Evolutionary conservation across 1,139 yeast genomes (phyloP), one percentile per base, ranked within the genome.

Genomic region (Sugiyamaella novakii): DNA sequence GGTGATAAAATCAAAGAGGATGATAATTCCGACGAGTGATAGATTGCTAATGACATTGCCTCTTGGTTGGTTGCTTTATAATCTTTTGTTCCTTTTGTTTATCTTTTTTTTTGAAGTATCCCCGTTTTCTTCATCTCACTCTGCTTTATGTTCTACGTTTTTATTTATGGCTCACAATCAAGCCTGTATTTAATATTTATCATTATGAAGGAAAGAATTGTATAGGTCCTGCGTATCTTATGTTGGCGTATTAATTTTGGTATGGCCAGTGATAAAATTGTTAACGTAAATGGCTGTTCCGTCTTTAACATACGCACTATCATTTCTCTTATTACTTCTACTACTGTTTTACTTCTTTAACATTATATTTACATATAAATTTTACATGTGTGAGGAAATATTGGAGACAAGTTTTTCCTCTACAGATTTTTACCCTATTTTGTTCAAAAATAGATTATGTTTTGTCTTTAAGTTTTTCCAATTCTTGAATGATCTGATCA

Each of bases 401-500:
- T 28, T 28, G n/a, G 30, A 28, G 27, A 28, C n/a, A 11, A 11
- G 8, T 28, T 6, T 11, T 4, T 28, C n/a, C 12, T 28, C n/a
- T 7, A 31, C 27, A 24, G n/a, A 24, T 24, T 24, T 24, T 11
- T 31, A 31, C 17, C 35, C 8, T 28, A 10, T 28, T 5, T 15
- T 17, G 8, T 15, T n/a, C 19, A 31, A 30, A 12, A n/a, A 31
- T 31, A 31, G 21, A 31, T 21, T 31, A 31, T 31, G 3, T 25
- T 25, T 14, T 22, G 18, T 38, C 31, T n/a, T 37, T 24, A 11
- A n/a, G n/a, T n/a, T 53, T 43, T 28, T 54, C 53, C 15, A 63
- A 41, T 10, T 57, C 56, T 10, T 52, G 54, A 7, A 64, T 33
- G 5, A 87, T 69, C 56, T 84, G 81, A 10, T 78, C 79, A 46